phyloP scores from a whole-genome alignment of 768 basidiomycete genomes.

The Amanita fuliginea region DNA sequence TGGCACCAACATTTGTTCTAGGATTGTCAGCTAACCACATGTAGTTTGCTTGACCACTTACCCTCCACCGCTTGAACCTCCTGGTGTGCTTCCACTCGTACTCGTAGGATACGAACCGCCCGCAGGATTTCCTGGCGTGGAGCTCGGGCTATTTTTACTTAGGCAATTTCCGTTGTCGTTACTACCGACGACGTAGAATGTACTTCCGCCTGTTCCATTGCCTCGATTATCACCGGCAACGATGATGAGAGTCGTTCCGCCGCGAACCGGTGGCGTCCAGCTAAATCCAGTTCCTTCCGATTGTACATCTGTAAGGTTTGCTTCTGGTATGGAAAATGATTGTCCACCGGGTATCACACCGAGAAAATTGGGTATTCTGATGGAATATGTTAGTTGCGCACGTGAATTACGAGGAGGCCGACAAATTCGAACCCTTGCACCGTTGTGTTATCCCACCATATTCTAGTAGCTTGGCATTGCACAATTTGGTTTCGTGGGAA shows the following conservation, averaged over 20 bases:
- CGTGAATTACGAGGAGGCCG: neutral
- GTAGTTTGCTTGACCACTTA: constrained; percentile 5
- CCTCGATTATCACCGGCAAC: constrained; percentile 60
- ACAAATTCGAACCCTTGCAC: constrained; percentile 39
- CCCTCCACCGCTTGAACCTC: constrained; percentile 15
- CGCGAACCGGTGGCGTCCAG: constrained; percentile 56
- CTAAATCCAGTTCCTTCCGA: constrained; percentile 50
- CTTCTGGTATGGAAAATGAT: constrained; percentile 54
- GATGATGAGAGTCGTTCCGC: constrained; percentile 55
- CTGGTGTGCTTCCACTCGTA: constrained; percentile 22
- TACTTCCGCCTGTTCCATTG: constrained; percentile 59
- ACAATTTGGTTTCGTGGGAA: constrained; percentile 52
- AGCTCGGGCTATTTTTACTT: constrained; percentile 52
- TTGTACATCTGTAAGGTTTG: constrained; percentile 29
- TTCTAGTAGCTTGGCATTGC: constrained; percentile 49
- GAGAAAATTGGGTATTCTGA: constrained; percentile 48
- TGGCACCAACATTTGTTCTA: constrained; percentile 28
- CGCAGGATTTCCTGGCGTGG: constrained; percentile 67
- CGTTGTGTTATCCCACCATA: constrained; percentile 49
- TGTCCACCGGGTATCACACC: constrained; percentile 75
- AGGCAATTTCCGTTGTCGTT: constrained; percentile 45
- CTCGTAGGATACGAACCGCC: constrained; percentile 63
- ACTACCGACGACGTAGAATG: constrained; percentile 39
- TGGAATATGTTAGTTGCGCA: neutral
- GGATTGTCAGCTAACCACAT: neutral